Evolutionary conservation across 805 yeast species (phyloP).

Genomic region (Jamesozyma spencerorum): DNA sequence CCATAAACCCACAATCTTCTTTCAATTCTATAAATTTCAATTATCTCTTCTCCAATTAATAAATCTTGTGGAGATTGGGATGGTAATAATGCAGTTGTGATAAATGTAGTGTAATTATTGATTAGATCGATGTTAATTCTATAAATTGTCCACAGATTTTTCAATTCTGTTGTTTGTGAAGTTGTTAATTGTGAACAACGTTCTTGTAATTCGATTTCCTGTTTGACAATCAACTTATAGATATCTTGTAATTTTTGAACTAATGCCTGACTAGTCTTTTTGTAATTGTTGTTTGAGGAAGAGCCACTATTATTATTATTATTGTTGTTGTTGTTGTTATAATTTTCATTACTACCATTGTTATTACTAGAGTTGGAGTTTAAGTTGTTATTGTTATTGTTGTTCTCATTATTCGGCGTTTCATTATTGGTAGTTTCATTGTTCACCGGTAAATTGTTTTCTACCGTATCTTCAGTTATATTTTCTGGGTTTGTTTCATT

Average conservation of each 20-base stretch:
- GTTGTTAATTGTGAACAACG: constrained; percentile 53
- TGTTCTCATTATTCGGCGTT: constrained; percentile 5
- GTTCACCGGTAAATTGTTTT: constrained; percentile 1
- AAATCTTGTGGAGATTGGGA: constrained; percentile 43
- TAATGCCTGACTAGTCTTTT: constrained; percentile 37
- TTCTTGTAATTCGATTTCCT: constrained; percentile 61
- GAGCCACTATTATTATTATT: constrained; percentile 18
- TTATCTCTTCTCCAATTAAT: constrained; percentile 55
- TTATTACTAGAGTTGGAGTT: constrained; percentile 5
- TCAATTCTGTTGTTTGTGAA: constrained; percentile 47
- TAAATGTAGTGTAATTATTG: constrained; percentile 64
- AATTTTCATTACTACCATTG: constrained; percentile 10
- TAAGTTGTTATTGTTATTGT: constrained; percentile 1
- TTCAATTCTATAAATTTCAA: constrained; percentile 67
- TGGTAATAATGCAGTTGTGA: constrained; percentile 62
- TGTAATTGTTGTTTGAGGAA: constrained; percentile 11
- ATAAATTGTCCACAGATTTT: constrained; percentile 64
- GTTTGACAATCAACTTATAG: constrained; percentile 56
- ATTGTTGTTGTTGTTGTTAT: constrained; percentile 12
- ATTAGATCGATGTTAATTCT: constrained; percentile 55
- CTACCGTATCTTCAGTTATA: not conserved
- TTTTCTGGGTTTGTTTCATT: too few species aligned
- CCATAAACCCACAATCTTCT: constrained; percentile 83
- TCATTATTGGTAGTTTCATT: constrained; percentile 4
- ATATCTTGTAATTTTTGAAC: constrained; percentile 68